Evolutionary conservation across 31 red algal genomes (phyloP), one percentile per base, ranked within the genome.

Genomic region (Porphyra umbilicalis): DNA sequence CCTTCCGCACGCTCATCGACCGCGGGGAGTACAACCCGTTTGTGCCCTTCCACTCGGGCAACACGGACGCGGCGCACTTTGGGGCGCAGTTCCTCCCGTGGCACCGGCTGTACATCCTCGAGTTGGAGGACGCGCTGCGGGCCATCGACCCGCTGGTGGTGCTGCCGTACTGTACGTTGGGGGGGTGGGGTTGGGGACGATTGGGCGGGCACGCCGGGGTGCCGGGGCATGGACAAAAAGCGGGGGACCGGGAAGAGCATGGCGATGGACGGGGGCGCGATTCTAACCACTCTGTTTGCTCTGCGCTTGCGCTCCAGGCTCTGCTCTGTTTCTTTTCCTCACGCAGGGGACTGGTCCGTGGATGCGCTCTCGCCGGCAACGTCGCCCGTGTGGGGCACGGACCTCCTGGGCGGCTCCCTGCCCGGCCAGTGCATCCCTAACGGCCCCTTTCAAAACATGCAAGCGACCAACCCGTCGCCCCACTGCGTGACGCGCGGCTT

Each of bases 71-170:
- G 36, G 91, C 86, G 39, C 91, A 93, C 34, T 86, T 86, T 75
- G 91, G 91, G 32, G 20, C 86, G 9, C 88, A 93, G 76, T 93
- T 93, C 36, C 68, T 93, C 6, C 91, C 91, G 35, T 93, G 91
- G 91, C 91, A 93, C 76, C 82, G 91, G 13, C 36, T 93, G 74
- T 88, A 83, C 80, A 33, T 93, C 25, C 79, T 88, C 31, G 82
- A 84, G 18, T 29, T 93, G 20, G 91, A 93, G 57, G 88, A 84
- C 77, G 86, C 86, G 15, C 33, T 93, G 38, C 75, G 91, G 35
- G 40, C 85, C 36, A 76, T 81, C 38, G 40, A 83, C 74, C 91
- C 91, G 10, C 74, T 35, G 25, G 39, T 93, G 37, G 34, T 86
- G 35, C 67, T 93, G 36, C 91, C 91, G 76, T 93, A 88, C 39